These are phyloP conservation scores for Cytospora leucostoma DNA, from an alignment of 2,329 filamentous ascomycete species.

Conservation along the genomic window DNA sequence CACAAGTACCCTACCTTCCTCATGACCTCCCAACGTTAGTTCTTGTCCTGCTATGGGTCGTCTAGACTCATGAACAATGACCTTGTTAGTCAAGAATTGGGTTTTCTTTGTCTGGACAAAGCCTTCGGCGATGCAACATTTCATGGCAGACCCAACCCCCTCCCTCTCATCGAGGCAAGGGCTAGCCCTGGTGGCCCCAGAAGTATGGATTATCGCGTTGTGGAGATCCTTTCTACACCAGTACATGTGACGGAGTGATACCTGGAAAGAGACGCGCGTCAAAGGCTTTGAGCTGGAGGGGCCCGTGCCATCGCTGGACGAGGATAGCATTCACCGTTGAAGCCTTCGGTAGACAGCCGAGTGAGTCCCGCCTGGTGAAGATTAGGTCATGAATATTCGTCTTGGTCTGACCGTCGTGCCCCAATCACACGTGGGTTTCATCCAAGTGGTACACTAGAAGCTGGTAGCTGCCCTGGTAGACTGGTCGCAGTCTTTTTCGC, in stretches of 20 bases:
- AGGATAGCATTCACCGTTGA: conserved; percentile 10
- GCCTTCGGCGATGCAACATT: background rate
- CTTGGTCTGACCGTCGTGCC: conserved; percentile 2
- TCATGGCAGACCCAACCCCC: background rate
- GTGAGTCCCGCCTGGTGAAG: background rate
- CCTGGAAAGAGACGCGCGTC: conserved; percentile 15
- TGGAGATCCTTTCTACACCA: conserved; percentile 11
- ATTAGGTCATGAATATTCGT: background rate
- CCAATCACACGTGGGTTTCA: conserved; percentile 13
- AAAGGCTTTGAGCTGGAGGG: conserved; percentile 13
- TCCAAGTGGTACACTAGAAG: background rate
- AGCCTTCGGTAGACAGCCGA: conserved; percentile 1
- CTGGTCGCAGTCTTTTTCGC: background rate
- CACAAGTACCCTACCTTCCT: background rate
- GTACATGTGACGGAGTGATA: conserved; percentile 15
- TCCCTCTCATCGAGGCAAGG: conserved; percentile 3
- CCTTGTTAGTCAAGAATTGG: no score
- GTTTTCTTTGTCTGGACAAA: background rate
- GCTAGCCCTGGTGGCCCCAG: conserved; percentile 9
- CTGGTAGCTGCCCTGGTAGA: background rate
- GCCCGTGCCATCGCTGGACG: background rate
- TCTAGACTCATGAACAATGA: no score
- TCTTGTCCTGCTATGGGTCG: no score
- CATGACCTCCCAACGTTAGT: background rate
- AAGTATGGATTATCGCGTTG: conserved; percentile 12